Evolutionary conservation across 208 protist genomes (phyloP).

Genomic region (Trypanosoma boissoni): DNA sequence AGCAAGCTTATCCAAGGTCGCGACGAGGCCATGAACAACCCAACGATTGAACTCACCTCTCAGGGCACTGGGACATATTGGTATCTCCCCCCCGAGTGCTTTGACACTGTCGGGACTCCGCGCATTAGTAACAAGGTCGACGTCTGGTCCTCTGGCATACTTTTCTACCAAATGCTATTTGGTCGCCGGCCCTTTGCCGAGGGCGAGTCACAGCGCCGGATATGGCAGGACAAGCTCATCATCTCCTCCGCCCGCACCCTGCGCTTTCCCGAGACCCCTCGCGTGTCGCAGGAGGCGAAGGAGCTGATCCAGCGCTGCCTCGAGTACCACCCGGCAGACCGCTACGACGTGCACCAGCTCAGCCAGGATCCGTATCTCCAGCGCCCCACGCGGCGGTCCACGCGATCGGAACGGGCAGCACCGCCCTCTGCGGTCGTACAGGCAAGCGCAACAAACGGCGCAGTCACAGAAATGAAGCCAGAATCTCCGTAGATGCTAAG

Average conservation of each 20-base stretch:
- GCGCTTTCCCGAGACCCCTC: slow-evolving; percentile 61
- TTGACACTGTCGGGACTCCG: slow-evolving; percentile 80
- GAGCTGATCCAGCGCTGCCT: slow-evolving; percentile 72
- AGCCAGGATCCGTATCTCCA: slow-evolving; percentile 68
- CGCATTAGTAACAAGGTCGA: slow-evolving; percentile 89
- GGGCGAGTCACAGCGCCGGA: slow-evolving; percentile 82
- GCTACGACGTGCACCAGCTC: slow-evolving; percentile 72
- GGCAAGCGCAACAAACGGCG: neutral
- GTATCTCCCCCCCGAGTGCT: slow-evolving; percentile 96
- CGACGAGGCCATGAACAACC: slow-evolving; percentile 57
- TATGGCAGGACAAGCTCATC: slow-evolving; percentile 84
- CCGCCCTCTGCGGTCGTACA: slow-evolving; percentile 1
- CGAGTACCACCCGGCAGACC: slow-evolving; percentile 60
- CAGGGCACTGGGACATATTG: slow-evolving; percentile 96
- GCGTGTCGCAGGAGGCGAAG: slow-evolving; percentile 80
- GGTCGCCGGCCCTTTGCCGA: slow-evolving; percentile 94
- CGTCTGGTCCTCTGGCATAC: slow-evolving; percentile 91
- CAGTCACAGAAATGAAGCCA: too few species aligned
- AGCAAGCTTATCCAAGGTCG: slow-evolving; percentile 91
- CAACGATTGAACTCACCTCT: slow-evolving; percentile 93
- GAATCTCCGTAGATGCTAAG: too few species aligned
- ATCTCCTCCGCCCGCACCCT: slow-evolving; percentile 52
- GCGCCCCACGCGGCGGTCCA: slow-evolving; percentile 26
- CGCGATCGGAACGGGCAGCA: slow-evolving; percentile 1
- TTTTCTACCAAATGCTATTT: slow-evolving; percentile 96